Percentiles rank a stretch among this genome's conserved stretches.
These are phyloP conservation scores for Boletellus ananas DNA, from an alignment of 768 basidiomycete genomes.

Conservation along the genomic window DNA sequence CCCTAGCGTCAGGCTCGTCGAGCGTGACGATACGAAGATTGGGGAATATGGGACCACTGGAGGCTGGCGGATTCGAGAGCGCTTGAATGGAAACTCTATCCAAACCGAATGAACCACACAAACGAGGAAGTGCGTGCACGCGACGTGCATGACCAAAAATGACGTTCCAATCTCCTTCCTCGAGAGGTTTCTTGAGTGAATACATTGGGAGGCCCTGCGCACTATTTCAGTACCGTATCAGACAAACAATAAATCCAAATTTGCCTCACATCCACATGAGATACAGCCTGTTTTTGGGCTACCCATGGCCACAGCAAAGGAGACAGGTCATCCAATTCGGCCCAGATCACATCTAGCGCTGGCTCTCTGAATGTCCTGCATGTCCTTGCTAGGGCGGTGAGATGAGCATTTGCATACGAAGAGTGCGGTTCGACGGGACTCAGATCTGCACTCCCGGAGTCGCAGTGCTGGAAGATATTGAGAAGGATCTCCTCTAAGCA, in stretches of 20 bases:
- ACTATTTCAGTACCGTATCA: no score
- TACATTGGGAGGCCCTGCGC: no score
- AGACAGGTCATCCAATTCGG: slow-evolving; percentile 5
- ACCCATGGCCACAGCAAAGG: no score
- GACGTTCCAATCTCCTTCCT: slow-evolving; percentile 3
- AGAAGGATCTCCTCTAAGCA: slow-evolving; percentile 9
- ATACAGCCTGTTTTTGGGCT: no score
- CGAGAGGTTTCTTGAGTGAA: neutral
- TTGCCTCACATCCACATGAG: no score
- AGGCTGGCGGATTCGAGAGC: neutral
- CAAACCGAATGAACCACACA: neutral
- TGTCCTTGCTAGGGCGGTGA: slow-evolving; percentile 3
- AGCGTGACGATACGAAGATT: slow-evolving; percentile 6
- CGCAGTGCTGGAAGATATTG: slow-evolving; percentile 10
- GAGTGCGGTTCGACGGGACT: neutral
- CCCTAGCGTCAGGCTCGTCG: neutral
- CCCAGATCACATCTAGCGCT: slow-evolving; percentile 12
- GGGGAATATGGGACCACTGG: slow-evolving; percentile 13
- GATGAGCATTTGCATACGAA: neutral
- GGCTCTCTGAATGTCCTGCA: slow-evolving; percentile 14
- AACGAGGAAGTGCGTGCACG: slow-evolving; percentile 1
- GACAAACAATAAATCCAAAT: no score
- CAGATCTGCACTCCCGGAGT: no score
- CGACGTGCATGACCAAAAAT: slow-evolving; percentile 10
- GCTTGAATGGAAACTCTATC: neutral